Evolutionary conservation across 495 filamentous ascomycete species (phyloP).

Genomic region (Chaetomium cochliodes): DNA sequence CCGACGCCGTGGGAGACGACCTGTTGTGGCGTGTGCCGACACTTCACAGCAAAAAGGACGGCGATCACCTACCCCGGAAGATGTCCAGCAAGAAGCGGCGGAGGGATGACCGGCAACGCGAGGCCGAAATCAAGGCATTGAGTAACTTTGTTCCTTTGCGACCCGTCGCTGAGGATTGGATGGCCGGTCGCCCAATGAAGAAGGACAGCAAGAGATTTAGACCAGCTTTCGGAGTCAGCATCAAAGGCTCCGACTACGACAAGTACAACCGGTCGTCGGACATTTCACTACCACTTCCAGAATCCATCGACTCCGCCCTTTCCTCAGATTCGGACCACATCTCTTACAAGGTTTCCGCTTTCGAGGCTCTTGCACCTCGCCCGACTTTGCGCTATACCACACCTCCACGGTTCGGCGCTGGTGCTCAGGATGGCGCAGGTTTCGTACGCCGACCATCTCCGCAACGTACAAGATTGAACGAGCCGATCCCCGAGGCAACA

Average conservation of each 20-base stretch:
- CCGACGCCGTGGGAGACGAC: conserved; percentile 36
- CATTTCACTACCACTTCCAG: conserved; percentile 67
- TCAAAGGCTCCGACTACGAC: conserved; percentile 47
- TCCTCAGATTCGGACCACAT: conserved; percentile 70
- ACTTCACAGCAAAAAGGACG: conserved; percentile 59
- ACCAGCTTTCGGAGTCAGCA: conserved; percentile 43
- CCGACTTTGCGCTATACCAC: conserved; percentile 74
- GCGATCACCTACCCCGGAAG: conserved; percentile 58
- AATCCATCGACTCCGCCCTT: conserved; percentile 70
- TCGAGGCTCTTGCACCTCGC: conserved; percentile 73
- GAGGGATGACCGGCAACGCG: conserved; percentile 67
- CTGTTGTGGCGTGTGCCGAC: conserved; percentile 60
- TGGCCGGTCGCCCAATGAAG: conserved; percentile 51
- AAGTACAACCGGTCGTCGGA: conserved; percentile 66
- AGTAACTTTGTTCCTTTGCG: conserved; percentile 66
- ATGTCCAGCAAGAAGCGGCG: conserved; percentile 75
- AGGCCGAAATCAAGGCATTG: conserved; percentile 86
- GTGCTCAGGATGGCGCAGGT: conserved; percentile 21
- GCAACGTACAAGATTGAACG: conserved; percentile 42
- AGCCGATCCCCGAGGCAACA: conserved; percentile 61
- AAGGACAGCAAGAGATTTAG: conserved; percentile 63
- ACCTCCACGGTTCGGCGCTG: conserved; percentile 51
- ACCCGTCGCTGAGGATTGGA: conserved; percentile 53
- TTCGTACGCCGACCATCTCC: conserved; percentile 42
- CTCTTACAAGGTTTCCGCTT: conserved; percentile 68